Evolutionary conservation across 2,329 filamentous ascomycete species (phyloP).

Genomic region (Alternaria tenuissima): DNA sequence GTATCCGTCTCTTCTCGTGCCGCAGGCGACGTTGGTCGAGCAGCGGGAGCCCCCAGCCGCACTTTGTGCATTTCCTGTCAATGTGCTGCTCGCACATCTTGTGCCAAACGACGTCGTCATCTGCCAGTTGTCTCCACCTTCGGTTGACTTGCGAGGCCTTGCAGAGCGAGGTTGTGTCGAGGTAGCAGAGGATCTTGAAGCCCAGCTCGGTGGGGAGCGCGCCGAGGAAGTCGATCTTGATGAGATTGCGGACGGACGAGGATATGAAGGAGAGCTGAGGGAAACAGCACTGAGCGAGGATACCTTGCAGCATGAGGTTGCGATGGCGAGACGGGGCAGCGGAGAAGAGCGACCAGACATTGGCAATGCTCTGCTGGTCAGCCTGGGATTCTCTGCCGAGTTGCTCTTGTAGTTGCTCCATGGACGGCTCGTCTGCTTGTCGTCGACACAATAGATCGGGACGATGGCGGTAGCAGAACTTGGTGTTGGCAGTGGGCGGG

Average conservation of each 20-base stretch:
- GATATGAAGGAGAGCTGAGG: conserved; percentile 94
- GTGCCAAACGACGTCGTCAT: conserved; percentile 97
- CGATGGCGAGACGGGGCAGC: conserved; percentile 93
- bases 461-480: conserved; percentile 93
- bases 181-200: conserved; percentile 89
- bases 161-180: conserved; percentile 93
- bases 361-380: conserved; percentile 94
- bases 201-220: conserved; percentile 89
- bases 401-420: conserved; percentile 93
- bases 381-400: conserved; percentile 80
- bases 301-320: conserved; percentile 94
- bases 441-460: conserved; percentile 93
- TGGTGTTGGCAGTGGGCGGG: conserved; percentile 72
- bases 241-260: conserved; percentile 87
- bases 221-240: conserved; percentile 95
- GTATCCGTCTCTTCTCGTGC: conserved; percentile 86
- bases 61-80: conserved; percentile 91
- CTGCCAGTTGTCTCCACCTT: conserved; percentile 87
- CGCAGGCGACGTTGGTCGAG: conserved; percentile 87
- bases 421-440: conserved; percentile 92
- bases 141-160: conserved; percentile 94
- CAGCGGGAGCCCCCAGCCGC: conserved; percentile 91
- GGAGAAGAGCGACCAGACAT: conserved; percentile 98
- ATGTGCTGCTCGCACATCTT: conserved; percentile 98
- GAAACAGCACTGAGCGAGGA: conserved; percentile 96